These are phyloP conservation scores for Chimonanthus praecox DNA, from an alignment of 164 flowering plant genomes.

Conservation along the genomic window DNA sequence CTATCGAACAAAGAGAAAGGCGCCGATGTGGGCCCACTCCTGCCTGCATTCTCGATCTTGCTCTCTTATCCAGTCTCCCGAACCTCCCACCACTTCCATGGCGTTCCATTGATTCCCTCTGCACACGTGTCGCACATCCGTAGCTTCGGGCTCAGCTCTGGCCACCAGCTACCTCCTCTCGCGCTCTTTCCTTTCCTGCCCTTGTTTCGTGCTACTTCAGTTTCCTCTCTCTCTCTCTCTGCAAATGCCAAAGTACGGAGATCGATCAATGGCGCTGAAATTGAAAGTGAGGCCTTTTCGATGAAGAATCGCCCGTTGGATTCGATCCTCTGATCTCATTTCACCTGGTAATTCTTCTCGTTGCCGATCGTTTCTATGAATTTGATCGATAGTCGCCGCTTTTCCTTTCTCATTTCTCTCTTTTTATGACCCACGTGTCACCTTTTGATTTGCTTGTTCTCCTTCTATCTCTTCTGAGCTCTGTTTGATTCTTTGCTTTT, in stretches of 20 bases:
- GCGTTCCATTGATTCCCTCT: neutral
- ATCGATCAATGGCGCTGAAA: neutral
- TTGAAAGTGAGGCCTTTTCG: too few relatives aligned
- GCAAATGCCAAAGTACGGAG: neutral
- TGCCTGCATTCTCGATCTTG: too few relatives aligned
- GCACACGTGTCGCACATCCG: conserved; percentile 7
- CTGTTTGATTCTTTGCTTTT: too few relatives aligned
- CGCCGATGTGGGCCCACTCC: too few relatives aligned
- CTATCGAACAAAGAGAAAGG: too few relatives aligned
- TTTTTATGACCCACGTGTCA: neutral
- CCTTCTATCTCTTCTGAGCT: too few relatives aligned
- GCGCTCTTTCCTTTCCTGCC: neutral
- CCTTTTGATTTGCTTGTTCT: neutral
- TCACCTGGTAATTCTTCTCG: neutral
- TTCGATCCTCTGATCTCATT: neutral
- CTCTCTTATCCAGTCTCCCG: neutral
- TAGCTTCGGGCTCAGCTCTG: conserved; percentile 1
- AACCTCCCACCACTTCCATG: conserved; percentile 3
- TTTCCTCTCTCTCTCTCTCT: conserved; percentile 1
- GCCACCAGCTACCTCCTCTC: neutral
- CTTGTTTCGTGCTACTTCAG: conserved; percentile 1
- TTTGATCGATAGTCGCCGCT: neutral
- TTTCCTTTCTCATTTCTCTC: too few relatives aligned
- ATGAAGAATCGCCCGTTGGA: too few relatives aligned
- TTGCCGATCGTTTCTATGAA: neutral